Conservation (phyloP, 352 stramenopile species). For the Phytophthora boehmeriae region DNA sequence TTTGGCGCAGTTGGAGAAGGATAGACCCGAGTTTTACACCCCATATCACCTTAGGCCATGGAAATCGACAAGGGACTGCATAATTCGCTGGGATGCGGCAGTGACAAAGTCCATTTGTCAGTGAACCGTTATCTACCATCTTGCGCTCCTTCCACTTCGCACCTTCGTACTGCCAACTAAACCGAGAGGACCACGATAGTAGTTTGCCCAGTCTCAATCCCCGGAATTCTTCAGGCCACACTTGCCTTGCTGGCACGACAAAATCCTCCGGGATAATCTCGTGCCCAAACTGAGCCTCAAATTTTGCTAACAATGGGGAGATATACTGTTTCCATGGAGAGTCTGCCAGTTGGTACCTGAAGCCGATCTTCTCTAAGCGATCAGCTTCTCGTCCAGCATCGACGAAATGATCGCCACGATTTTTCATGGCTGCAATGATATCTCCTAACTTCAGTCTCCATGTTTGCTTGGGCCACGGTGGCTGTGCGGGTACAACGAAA, state of each 20-base stretch:
- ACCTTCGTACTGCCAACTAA: constrained; percentile 18
- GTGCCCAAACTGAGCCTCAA: constrained; percentile 19
- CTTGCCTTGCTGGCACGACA: constrained; percentile 18
- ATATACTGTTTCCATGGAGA: constrained; percentile 22
- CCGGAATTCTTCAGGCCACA: constrained; percentile 26
- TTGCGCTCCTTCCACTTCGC: constrained; percentile 19
- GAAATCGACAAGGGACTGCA: constrained; percentile 15
- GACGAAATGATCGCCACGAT: constrained; percentile 21
- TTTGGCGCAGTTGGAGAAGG: constrained; percentile 21
- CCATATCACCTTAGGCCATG: constrained; percentile 38
- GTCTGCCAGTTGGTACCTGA: constrained; percentile 32
- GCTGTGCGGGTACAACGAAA: constrained; percentile 24
- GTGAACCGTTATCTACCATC: constrained; percentile 14
- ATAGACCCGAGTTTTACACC: constrained; percentile 16
- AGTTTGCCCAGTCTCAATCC: constrained; percentile 34
- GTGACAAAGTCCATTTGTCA: constrained; percentile 22
- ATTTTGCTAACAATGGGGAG: constrained; percentile 23
- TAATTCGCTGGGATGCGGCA: constrained; percentile 24
- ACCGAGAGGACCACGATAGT: constrained; percentile 30
- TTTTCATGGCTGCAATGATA: constrained; percentile 23
- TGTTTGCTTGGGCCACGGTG: constrained; percentile 26
- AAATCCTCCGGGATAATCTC: constrained; percentile 37
- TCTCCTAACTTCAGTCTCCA: constrained; percentile 17
- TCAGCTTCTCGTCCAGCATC: constrained; percentile 34
- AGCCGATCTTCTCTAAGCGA: constrained; percentile 33